Percentiles rank a stretch among this genome's conserved stretches.
Evolutionary conservation across 2,329 filamentous ascomycete genomes (phyloP).

Genomic region (Paecilomyces dactylethromorphus): DNA sequence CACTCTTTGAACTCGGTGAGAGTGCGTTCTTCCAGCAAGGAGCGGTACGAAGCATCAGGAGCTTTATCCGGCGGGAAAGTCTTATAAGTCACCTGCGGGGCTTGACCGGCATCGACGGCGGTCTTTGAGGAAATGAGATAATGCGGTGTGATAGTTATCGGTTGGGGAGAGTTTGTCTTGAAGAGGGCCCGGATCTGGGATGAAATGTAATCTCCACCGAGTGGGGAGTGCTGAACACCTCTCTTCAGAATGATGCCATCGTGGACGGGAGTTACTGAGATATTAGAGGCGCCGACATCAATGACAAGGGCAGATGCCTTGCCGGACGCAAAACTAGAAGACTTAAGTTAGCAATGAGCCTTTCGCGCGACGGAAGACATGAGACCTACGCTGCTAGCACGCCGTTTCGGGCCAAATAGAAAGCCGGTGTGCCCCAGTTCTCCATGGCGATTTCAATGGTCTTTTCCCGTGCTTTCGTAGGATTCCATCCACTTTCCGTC

Average conservation of each 20-base stretch:
- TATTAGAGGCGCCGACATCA: constrained; percentile 82
- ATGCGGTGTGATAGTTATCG: constrained; percentile 71
- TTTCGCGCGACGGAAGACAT: neutral
- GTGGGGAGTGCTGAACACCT: constrained; percentile 74
- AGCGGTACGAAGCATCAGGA: constrained; percentile 64
- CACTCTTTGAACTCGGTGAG: constrained; percentile 97
- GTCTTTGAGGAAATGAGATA: constrained; percentile 85
- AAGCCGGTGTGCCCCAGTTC: constrained; percentile 89
- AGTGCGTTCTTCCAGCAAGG: constrained; percentile 84
- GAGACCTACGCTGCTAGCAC: constrained; percentile 67
- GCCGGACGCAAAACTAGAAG: constrained; percentile 68
- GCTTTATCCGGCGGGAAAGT: constrained; percentile 56
- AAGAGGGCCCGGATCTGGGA: constrained; percentile 80
- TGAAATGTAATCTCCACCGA: constrained; percentile 86
- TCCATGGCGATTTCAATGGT: constrained; percentile 96
- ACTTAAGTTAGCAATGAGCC: constrained; percentile 1
- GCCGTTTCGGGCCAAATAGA: constrained; percentile 84
- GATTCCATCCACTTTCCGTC: constrained; percentile 93
- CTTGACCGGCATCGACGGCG: constrained; percentile 76
- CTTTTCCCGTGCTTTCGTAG: constrained; percentile 81
- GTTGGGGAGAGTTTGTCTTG: constrained; percentile 57
- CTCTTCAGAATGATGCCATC: constrained; percentile 93
- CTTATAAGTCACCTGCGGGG: constrained; percentile 69
- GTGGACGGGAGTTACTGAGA: constrained; percentile 83
- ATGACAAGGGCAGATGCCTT: constrained; percentile 90